Percentiles rank a stretch among this genome's conserved stretches.
These are phyloP conservation scores for Scutellaria barbata DNA, from an alignment of 257 asterid species.

Conservation along the genomic window DNA sequence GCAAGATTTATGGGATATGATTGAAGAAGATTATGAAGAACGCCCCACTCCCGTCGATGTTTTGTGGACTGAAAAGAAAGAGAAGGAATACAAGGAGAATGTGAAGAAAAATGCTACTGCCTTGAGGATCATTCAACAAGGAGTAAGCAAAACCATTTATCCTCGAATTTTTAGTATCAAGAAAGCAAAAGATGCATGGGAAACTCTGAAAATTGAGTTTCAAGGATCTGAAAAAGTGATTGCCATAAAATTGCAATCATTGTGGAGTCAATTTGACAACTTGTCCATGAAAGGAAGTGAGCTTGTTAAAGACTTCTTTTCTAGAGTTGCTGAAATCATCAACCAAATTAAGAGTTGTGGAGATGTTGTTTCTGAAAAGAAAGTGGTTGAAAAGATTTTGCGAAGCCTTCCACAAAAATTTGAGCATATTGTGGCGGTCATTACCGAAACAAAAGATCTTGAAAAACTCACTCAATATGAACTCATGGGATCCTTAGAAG, in stretches of 20 bases:
- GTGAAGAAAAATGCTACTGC: neutral
- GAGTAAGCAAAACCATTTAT: neutral
- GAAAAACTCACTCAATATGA: constrained; percentile 9
- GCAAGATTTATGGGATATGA: neutral
- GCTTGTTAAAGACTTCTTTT: constrained; percentile 16
- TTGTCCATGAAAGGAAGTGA: constrained; percentile 20
- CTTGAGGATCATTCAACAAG: neutral
- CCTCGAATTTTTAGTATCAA: neutral
- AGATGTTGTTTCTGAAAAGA: neutral
- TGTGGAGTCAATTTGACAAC: constrained; percentile 23
- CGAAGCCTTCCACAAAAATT: no score
- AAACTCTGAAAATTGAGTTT: constrained; percentile 18
- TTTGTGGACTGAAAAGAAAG: neutral
- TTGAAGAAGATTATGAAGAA: neutral
- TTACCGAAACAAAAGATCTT: no score
- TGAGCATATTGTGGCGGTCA: constrained; percentile 9
- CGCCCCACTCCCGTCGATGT: no score
- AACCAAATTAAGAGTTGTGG: constrained; percentile 5
- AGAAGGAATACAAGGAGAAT: neutral
- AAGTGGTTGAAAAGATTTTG: neutral
- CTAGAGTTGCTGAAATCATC: constrained; percentile 10
- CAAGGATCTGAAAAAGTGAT: constrained; percentile 17
- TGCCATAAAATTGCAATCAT: neutral
- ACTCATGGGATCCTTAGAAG: constrained; percentile 21
- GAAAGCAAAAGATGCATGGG: neutral